These are phyloP conservation scores for Penicillium oxalicum DNA, from an alignment of 2,329 filamentous ascomycete genomes.

Conservation along the genomic window DNA sequence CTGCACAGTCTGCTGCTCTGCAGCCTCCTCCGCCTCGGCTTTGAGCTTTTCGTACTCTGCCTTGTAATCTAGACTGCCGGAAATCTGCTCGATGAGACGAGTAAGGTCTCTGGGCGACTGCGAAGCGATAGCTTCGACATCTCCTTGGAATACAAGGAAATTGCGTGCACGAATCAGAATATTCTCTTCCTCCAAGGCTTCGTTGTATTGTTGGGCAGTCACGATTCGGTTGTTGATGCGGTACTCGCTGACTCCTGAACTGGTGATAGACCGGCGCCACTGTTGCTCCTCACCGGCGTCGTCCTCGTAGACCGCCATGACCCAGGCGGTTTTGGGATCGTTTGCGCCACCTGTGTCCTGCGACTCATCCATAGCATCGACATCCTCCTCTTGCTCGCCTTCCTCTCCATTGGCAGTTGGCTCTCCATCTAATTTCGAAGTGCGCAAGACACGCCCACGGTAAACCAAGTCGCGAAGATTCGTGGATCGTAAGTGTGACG, in stretches of 20 bases:
- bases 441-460: slow-evolving; percentile 85
- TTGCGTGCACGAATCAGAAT: slow-evolving; percentile 97
- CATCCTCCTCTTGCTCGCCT: slow-evolving; percentile 57
- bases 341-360: slow-evolving; percentile 53
- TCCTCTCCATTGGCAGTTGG: slow-evolving; percentile 58
- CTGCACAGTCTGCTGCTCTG: slow-evolving; percentile 82
- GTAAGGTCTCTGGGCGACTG: slow-evolving; percentile 93
- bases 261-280: slow-evolving; percentile 94
- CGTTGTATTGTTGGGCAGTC: slow-evolving; percentile 86
- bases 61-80: slow-evolving; percentile 90
- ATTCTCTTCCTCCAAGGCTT: slow-evolving; percentile 84
- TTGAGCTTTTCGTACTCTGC: slow-evolving; percentile 90
- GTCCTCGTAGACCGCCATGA: slow-evolving; percentile 98
- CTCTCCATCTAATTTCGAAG: slow-evolving; percentile 80
- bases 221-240: slow-evolving; percentile 91
- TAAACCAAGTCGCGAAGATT: slow-evolving; percentile 94
- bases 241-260: slow-evolving; percentile 83
- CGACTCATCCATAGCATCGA: slow-evolving; percentile 52
- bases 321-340: slow-evolving; percentile 93
- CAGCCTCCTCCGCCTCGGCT: slow-evolving; percentile 74
- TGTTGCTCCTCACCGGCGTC: slow-evolving; percentile 90
- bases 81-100: slow-evolving; percentile 92
- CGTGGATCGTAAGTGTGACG: slow-evolving; percentile 89
- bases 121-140: slow-evolving; percentile 93
- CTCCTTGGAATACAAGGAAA: slow-evolving; percentile 96